These are phyloP conservation scores for Microcera coccophila DNA, from an alignment of 2,329 filamentous ascomycete genomes.

Conservation along the genomic window DNA sequence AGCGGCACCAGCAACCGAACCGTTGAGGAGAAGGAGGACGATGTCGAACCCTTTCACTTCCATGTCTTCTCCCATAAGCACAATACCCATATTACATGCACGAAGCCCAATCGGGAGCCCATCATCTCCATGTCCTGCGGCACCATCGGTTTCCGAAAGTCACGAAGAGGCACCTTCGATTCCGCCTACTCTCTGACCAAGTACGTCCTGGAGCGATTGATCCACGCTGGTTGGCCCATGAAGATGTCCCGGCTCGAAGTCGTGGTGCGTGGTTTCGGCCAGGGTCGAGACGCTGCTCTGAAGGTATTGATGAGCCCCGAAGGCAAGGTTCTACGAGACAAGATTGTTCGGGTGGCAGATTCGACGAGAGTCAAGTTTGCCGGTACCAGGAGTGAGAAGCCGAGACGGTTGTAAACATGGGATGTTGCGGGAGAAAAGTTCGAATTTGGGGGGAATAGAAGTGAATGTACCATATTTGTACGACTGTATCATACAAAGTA, in stretches of 20 bases:
- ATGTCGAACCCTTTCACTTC: conserved; percentile 70
- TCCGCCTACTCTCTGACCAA: conserved; percentile 85
- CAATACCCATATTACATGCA: conserved; percentile 92
- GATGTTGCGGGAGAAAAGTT: conserved; percentile 7
- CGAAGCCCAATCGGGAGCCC: conserved; percentile 72
- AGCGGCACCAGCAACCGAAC: conserved; percentile 19
- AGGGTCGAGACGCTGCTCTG: conserved; percentile 79
- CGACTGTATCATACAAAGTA: conserved; percentile 32
- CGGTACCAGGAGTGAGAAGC: conserved; percentile 80
- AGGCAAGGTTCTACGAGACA: conserved; percentile 67
- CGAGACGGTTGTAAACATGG: conserved; percentile 63
- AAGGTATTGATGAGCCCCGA: conserved; percentile 88
- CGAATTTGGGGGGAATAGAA: conserved; percentile 8
- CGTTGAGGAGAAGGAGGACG: conserved; percentile 32
- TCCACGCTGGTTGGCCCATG: conserved; percentile 72
- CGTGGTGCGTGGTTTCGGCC: conserved; percentile 78
- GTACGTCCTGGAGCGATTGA: conserved; percentile 78
- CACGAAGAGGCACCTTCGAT: conserved; percentile 77
- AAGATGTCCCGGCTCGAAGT: conserved; percentile 77
- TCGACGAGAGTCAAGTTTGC: conserved; percentile 91
- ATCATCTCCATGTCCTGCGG: conserved; percentile 78
- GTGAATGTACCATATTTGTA: conserved; percentile 36
- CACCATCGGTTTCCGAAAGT: conserved; percentile 88
- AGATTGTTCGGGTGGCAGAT: conserved; percentile 79
- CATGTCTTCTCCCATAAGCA: conserved; percentile 86